Base-by-base conservation (phyloP, 2,329 filamentous ascomycete genomes). In the Proliferodiscus dingleyae region DNA sequence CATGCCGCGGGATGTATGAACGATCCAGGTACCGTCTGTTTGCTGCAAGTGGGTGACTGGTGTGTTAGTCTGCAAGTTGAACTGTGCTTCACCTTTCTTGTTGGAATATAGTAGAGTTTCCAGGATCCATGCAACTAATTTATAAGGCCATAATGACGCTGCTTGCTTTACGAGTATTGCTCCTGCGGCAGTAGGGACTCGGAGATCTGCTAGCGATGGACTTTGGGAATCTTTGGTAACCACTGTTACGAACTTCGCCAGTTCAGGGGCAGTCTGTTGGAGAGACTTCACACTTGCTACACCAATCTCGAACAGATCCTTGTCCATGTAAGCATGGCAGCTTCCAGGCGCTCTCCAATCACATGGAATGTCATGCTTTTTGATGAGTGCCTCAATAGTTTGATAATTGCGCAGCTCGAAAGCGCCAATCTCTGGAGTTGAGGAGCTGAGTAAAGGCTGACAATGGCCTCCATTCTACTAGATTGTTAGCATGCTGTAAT, bases 131-230 rank as follows among this genome's bases (percentile, higher is more conserved):
- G 80, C 71, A 2, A 95, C 81, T 15, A 94, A 76, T 66, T 93
- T 94, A 65, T 94, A 95, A 0, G 89, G 89, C 85, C 85, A 90
- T 37, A 88, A 62, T 55, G 80, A 80, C 0, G 81, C 85, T 0
- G 87, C 86, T 33, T 78, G 68, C 32, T 70, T 68, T 50, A 83
- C 83, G 13, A 83, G 68, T 3, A 89, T 73, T 5, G 81, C 85
- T 2, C 82, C 87, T 6, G 73, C 61, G 5, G 80, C 82, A 6
- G 64, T 63, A 0, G 76, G 73, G 1, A 84, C 66, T 3, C 80
- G 70, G 19, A 86, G 71, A 26, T 66, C 66, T 22, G 65, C 67
- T 3, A 87, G 66, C 2, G 61, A 60, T 2, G 62, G 59, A 21
- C 54, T 56, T 11, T 49, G 52, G 4, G 63, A 63, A 10, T 58